Conservation (phyloP, 2,329 filamentous ascomycete species). For the Teratosphaeria nubilosa region DNA sequence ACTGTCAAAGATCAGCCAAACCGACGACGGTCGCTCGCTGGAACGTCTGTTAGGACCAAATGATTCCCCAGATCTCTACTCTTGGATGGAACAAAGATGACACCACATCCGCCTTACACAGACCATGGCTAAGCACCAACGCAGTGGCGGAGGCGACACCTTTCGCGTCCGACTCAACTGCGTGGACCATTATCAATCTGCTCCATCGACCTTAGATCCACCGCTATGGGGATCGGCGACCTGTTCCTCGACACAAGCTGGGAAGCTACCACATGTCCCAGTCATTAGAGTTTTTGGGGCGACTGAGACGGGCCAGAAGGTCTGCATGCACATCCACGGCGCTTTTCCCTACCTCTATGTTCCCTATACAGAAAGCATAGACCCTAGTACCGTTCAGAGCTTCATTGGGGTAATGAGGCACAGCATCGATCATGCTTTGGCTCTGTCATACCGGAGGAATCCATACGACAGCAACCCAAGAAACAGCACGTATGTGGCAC, state of each 20-base stretch:
- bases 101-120: constrained; percentile 7
- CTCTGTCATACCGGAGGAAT: constrained; percentile 73
- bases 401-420: constrained; percentile 71
- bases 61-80: too few species aligned
- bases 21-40: not conserved
- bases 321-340: constrained; percentile 91
- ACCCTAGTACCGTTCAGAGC: constrained; percentile 48
- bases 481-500: constrained; percentile 69
- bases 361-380: constrained; percentile 17
- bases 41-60: not conserved
- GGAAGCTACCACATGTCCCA: constrained; percentile 63
- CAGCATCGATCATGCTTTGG: constrained; percentile 83
- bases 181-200: constrained; percentile 85
- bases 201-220: constrained; percentile 71
- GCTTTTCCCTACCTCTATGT: constrained; percentile 94
- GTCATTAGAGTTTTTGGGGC: constrained; percentile 85
- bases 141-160: constrained; percentile 5
- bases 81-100: constrained; percentile 17
- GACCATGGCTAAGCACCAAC: constrained; percentile 20
- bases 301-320: constrained; percentile 89
- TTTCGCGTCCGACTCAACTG: constrained; percentile 92
- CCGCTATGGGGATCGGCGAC: constrained; percentile 45
- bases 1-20: too few species aligned
- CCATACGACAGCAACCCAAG: constrained; percentile 45
- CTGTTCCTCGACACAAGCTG: constrained; percentile 48